Percentiles rank a stretch among this genome's conserved stretches.
phyloP scores from a whole-genome alignment of 2,329 filamentous ascomycete genomes.

The Ceratocystis diversiconidia region DNA sequence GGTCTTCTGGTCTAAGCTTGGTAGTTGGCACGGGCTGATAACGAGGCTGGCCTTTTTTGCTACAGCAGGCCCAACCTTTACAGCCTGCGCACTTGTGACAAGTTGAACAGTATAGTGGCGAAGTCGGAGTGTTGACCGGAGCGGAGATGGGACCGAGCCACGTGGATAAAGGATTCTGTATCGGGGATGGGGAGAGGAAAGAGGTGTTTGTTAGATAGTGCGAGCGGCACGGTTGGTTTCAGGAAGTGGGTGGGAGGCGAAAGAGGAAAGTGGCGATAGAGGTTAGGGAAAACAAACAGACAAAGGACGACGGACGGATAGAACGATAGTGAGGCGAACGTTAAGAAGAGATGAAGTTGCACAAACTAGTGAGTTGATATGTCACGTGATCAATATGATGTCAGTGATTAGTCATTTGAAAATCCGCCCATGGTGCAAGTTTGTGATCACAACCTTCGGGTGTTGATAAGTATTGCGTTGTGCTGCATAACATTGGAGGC shows the following conservation, averaged over 20 bases:
- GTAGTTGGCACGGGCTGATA: not conserved
- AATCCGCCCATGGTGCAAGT: not conserved
- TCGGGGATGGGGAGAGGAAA: not conserved
- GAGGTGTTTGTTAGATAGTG: not conserved
- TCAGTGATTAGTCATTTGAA: not conserved
- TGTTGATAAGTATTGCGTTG: not conserved
- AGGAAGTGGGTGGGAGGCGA: not conserved
- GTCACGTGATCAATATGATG: not conserved
- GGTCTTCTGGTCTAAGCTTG: no score
- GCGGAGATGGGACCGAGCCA: conserved; percentile 7
- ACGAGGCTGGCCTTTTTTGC: not conserved
- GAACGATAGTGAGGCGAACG: not conserved
- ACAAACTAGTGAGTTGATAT: not conserved
- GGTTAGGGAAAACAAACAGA: not conserved
- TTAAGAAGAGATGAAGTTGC: not conserved
- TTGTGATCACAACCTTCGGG: not conserved
- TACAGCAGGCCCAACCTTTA: no score
- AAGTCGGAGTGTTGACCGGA: not conserved
- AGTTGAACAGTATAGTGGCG: not conserved
- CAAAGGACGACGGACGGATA: no score
- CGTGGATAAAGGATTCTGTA: not conserved
- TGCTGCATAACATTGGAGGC: not conserved
- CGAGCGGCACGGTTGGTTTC: not conserved
- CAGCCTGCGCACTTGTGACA: not conserved
- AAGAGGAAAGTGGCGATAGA: not conserved